Evolutionary conservation across 805 yeast genomes (phyloP).

Genomic region (Teunomyces barrocoloradensis): DNA sequence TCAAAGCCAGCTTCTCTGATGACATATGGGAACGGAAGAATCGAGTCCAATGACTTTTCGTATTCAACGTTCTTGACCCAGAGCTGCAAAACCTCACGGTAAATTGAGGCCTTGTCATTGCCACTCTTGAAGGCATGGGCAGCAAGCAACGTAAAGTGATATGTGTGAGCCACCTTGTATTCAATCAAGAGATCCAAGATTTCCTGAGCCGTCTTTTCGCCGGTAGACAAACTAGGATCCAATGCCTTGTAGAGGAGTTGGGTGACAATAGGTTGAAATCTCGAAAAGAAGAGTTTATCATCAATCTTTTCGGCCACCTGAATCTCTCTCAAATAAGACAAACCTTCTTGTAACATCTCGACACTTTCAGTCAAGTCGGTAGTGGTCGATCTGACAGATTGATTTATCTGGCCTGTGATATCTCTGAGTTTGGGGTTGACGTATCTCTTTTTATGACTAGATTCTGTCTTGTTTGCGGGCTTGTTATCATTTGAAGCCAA

Average conservation of each 20-base stretch:
- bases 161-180: slow-evolving; percentile 32
- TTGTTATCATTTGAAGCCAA: not conserved
- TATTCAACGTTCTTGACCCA: slow-evolving; percentile 37
- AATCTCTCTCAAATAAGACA: slow-evolving; percentile 36
- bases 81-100: slow-evolving; percentile 23
- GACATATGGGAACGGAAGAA: slow-evolving; percentile 6
- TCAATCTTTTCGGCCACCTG: slow-evolving; percentile 32
- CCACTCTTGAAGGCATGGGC: slow-evolving; percentile 15
- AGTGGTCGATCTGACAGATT: slow-evolving; percentile 18
- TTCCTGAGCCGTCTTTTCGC: slow-evolving; percentile 13
- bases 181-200: slow-evolving; percentile 27
- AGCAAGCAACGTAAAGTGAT: slow-evolving; percentile 27
- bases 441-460: slow-evolving; percentile 1
- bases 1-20: slow-evolving; percentile 9
- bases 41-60: slow-evolving; percentile 9
- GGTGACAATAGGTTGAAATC: slow-evolving; percentile 28
- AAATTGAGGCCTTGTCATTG: slow-evolving; percentile 11
- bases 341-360: slow-evolving; percentile 41
- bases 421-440: slow-evolving; percentile 32
- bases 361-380: slow-evolving; percentile 26
- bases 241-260: slow-evolving; percentile 20
- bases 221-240: slow-evolving; percentile 9
- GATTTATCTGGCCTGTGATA: slow-evolving; percentile 29
- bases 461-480: not conserved
- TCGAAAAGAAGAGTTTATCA: slow-evolving; percentile 20